Evolutionary conservation across 345 rosid species (phyloP).

Genomic region (Combretum micranthum): DNA sequence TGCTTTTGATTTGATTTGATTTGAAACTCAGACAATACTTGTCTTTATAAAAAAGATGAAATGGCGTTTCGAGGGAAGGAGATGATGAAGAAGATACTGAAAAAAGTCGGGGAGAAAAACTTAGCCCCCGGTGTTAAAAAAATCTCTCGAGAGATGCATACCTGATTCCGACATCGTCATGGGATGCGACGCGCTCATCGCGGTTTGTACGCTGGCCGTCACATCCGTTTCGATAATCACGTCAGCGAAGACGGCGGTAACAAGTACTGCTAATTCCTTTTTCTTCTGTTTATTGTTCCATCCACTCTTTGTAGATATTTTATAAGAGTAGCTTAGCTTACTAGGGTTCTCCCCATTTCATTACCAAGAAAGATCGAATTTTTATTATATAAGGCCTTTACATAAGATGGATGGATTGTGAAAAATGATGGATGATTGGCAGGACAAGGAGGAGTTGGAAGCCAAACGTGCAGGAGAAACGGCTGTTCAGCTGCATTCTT

Average conservation of each 20-base stretch:
- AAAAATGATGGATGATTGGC: background rate
- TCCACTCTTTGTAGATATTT: background rate
- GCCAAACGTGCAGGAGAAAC: slow-evolving; percentile 88
- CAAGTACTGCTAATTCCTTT: slow-evolving; percentile 35
- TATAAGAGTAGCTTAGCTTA: background rate
- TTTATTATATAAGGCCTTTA: too few species aligned
- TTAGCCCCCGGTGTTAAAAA: slow-evolving; percentile 53
- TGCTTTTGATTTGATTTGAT: too few species aligned
- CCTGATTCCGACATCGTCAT: slow-evolving; percentile 71
- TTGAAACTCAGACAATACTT: too few species aligned
- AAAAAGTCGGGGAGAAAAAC: slow-evolving; percentile 58
- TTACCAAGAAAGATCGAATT: too few species aligned
- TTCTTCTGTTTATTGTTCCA: background rate
- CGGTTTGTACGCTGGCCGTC: slow-evolving; percentile 85
- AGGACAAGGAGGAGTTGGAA: slow-evolving; percentile 85
- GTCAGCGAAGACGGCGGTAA: slow-evolving; percentile 95
- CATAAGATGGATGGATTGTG: too few species aligned
- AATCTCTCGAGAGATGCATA: slow-evolving; percentile 53
- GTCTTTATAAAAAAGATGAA: background rate
- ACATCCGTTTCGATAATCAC: slow-evolving; percentile 82
- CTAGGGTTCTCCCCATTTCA: background rate
- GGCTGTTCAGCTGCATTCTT: slow-evolving; percentile 82
- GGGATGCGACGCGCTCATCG: slow-evolving; percentile 82
- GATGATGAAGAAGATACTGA: slow-evolving; percentile 83
- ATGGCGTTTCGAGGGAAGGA: slow-evolving; percentile 88